A percentile compares a stretch with the other conserved stretches of the same genome.
Conservation (phyloP, 1,284 basidiomycete species). For the Ceratobasidium sp. region DNA sequence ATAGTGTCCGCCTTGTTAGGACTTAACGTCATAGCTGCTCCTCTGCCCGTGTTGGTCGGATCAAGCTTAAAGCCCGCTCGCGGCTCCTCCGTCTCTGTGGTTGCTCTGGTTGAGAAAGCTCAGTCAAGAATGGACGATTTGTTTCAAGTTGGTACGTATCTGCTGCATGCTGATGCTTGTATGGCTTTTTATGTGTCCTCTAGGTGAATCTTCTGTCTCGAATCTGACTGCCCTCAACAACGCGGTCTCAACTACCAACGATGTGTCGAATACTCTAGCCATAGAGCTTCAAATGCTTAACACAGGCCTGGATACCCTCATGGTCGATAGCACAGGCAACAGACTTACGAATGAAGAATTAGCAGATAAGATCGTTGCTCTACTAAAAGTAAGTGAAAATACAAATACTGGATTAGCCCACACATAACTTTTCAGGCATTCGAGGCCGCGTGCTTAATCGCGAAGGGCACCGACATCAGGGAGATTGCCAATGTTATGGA, state of each 20-base stretch:
- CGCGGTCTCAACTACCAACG: background rate
- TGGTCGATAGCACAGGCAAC: slow-evolving; percentile 5
- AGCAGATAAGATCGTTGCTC: background rate
- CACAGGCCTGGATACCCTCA: slow-evolving; percentile 1
- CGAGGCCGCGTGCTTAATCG: background rate
- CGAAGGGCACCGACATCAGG: background rate
- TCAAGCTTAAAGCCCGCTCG: background rate
- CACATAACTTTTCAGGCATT: background rate
- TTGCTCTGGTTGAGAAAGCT: background rate
- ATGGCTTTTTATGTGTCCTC: too few species aligned
- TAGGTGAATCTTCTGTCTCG: background rate
- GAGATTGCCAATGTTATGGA: slow-evolving; percentile 12
- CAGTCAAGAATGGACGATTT: slow-evolving; percentile 9
- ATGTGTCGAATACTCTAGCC: slow-evolving; percentile 9
- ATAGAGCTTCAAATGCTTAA: slow-evolving; percentile 8
- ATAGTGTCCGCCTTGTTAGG: background rate
- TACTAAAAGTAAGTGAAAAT: background rate
- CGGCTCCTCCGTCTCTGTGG: background rate
- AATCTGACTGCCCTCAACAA: background rate
- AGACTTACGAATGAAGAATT: background rate
- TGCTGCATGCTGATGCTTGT: too few species aligned
- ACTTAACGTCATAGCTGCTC: background rate
- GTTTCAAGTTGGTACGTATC: background rate
- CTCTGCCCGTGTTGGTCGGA: background rate
- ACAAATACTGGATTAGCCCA: background rate